Conservation (phyloP, 768 basidiomycete species). For the Termitomyces sp. region DNA sequence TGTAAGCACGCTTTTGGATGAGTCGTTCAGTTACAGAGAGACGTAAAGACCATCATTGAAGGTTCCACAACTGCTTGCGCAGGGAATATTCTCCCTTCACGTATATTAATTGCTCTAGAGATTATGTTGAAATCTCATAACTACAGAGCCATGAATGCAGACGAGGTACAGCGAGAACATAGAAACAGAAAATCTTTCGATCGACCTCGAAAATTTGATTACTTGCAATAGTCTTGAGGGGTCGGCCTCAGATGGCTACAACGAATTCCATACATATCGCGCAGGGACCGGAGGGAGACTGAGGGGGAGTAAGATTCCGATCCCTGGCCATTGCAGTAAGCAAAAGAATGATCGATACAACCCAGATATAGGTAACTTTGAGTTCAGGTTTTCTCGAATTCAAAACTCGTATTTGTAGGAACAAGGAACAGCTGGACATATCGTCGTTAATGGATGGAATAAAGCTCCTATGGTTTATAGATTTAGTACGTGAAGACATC, state of each 20-base stretch:
- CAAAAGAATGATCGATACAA: neutral
- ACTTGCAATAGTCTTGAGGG: too few relatives aligned
- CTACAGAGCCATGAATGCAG: neutral
- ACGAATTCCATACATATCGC: neutral
- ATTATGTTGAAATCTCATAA: neutral
- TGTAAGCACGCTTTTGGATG: too few relatives aligned
- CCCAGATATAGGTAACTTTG: neutral
- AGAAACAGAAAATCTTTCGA: neutral
- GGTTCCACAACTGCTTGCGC: neutral
- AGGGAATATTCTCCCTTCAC: neutral
- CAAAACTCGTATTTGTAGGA: neutral
- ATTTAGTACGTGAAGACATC: neutral
- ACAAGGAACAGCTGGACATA: neutral
- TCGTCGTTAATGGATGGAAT: slow-evolving; percentile 13
- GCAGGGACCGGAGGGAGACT: neutral
- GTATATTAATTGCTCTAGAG: too few relatives aligned
- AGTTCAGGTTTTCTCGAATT: neutral
- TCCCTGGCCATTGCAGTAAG: neutral
- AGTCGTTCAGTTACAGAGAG: too few relatives aligned
- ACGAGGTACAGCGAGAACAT: neutral
- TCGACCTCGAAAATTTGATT: neutral
- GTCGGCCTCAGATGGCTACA: too few relatives aligned
- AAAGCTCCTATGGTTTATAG: slow-evolving; percentile 15
- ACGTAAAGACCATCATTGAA: too few relatives aligned
- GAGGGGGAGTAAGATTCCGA: neutral